Evolutionary conservation across 371 early-diverging fungal species (phyloP).

Genomic region (Mucor ambiguus): DNA sequence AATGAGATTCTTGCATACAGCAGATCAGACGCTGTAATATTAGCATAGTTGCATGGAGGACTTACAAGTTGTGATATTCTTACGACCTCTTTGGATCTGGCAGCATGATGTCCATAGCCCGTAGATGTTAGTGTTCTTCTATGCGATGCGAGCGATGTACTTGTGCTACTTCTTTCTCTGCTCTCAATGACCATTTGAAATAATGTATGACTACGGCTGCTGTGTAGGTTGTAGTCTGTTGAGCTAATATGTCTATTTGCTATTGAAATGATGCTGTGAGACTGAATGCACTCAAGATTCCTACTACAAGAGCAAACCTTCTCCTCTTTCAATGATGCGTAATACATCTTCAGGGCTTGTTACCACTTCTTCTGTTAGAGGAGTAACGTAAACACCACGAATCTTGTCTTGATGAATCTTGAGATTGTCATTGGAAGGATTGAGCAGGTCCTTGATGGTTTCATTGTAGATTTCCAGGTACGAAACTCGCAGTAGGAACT

Average conservation of each 20-base stretch:
- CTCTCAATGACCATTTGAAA: conserved; percentile 82
- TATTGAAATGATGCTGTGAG: conserved; percentile 52
- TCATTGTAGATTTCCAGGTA: conserved; percentile 98
- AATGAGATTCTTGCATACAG: conserved; percentile 70
- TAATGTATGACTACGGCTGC: conserved; percentile 94
- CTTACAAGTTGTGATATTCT: conserved; percentile 70
- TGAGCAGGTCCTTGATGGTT: conserved; percentile 77
- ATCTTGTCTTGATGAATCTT: conserved; percentile 57
- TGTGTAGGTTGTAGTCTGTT: conserved; percentile 91
- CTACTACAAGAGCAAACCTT: conserved; percentile 44
- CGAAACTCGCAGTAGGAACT: conserved; percentile 89
- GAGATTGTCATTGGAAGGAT: conserved; percentile 77
- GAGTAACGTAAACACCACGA: conserved; percentile 86
- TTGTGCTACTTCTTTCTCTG: conserved; percentile 26
- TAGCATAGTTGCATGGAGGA: background rate
- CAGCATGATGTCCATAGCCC: conserved; percentile 13
- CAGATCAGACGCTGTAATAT: background rate
- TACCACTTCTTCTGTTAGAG: conserved; percentile 89
- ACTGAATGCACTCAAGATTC: background rate
- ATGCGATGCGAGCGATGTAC: conserved; percentile 11
- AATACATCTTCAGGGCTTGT: conserved; percentile 81
- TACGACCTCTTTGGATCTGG: conserved; percentile 41
- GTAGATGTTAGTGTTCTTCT: conserved; percentile 18
- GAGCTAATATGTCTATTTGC: conserved; percentile 81
- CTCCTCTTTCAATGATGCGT: conserved; percentile 79